Evolutionary conservation across 768 basidiomycete species (phyloP).

Genomic region (Steccherinum ochraceum): DNA sequence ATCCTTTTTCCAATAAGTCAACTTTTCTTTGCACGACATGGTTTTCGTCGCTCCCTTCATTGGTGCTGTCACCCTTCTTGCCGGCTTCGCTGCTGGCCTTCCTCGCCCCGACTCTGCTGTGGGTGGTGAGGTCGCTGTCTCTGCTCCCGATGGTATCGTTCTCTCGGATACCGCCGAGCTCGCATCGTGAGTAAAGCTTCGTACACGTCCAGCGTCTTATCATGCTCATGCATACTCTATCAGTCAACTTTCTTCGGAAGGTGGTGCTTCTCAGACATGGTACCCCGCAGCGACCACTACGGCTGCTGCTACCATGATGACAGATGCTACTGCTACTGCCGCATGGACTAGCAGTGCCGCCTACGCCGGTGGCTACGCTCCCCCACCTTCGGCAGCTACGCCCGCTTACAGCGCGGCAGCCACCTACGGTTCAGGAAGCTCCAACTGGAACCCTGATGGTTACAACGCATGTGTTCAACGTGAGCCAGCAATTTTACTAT

Average conservation of each 20-base stretch:
- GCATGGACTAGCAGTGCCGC: slow-evolving; percentile 1
- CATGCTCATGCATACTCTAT: too few species aligned
- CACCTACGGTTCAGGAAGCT: slow-evolving; percentile 55
- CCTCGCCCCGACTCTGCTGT: slow-evolving; percentile 37
- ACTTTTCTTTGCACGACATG: slow-evolving; percentile 42
- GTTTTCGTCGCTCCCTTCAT: slow-evolving; percentile 50
- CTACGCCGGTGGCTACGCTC: too few species aligned
- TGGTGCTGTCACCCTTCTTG: slow-evolving; percentile 47
- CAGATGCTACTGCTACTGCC: not conserved
- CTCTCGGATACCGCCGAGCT: slow-evolving; percentile 34
- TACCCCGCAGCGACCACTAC: not conserved
- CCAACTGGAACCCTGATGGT: slow-evolving; percentile 38
- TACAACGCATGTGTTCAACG: slow-evolving; percentile 70
- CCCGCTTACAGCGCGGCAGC: slow-evolving; percentile 2
- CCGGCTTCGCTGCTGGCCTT: slow-evolving; percentile 43
- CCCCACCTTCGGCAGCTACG: too few species aligned
- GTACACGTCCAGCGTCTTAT: not conserved
- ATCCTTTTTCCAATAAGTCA: slow-evolving; percentile 18
- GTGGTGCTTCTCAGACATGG: not conserved
- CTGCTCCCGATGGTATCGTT: slow-evolving; percentile 40
- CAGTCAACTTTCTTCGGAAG: too few species aligned
- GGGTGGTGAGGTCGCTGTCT: slow-evolving; percentile 31
- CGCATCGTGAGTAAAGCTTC: slow-evolving; percentile 32
- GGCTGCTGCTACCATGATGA: not conserved
- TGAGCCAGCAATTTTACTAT: too few species aligned